Evolutionary conservation across 179 eudicot genomes (phyloP), one percentile per base, ranked within the genome.

Genomic region (Beta macrorhiza): DNA sequence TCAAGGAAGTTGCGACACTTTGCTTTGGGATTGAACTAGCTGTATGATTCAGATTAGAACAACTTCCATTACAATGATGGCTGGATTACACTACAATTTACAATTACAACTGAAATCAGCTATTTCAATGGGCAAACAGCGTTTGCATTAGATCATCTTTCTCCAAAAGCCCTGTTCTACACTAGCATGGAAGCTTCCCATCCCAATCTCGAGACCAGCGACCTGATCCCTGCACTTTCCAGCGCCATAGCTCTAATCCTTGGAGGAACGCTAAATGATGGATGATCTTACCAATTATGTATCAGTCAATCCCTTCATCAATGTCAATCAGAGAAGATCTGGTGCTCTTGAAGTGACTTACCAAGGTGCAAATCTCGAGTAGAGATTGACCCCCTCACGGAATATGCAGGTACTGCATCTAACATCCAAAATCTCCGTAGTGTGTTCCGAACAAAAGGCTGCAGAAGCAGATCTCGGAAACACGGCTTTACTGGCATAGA

Each of bases 391-490:
- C 56, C 72, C 42, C 51, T 29, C 29, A 15, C 20, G 10, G 64
- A 44, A 62, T 51, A 16, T 11, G 65, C 67, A 74, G 67, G 78
- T 59, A 14, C 64, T 64, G 74, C 65, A 32, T 37, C 72, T 12
- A 61, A n/a, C 47, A 70, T 71, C 73, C 14, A 29, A 22, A 53
- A 25, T 55, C 49, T 53, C 52, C 2, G 15, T 29, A n/a, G 59
- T 59, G 20, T 67, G 67, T 47, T 57, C 29, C 3, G 75, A 8
- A 29, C 75, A 76, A 53, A 65, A 65, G 20, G 83, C 57, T 80
- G 73, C 47, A 47, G 75, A 25, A 22, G 75, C 22, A 37, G 25
- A 25, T 51, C 55, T 45, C 19, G 71, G 76, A 69, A 49, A 59
- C n/a, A 56, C n/a, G 73, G 32, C 32, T 76, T 10, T 15, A 71